Conservation (phyloP, 2,329 filamentous ascomycete species). For the Clonostachys solani region DNA sequence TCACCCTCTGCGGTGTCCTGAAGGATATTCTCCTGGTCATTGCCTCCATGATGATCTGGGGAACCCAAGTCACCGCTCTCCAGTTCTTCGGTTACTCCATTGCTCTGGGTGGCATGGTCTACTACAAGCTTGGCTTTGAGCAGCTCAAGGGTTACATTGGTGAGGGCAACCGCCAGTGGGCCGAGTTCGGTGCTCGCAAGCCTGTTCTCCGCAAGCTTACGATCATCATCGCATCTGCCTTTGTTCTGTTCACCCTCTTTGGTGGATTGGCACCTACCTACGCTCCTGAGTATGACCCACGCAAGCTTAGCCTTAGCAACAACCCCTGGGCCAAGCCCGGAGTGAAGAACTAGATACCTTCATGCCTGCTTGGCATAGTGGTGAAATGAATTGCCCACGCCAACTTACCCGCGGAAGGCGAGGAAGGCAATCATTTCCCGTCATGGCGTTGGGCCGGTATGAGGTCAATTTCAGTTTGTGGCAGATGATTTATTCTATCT, state of each 20-base stretch:
- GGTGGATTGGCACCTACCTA: constrained; percentile 61
- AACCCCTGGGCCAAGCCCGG: no score
- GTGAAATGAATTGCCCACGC: no score
- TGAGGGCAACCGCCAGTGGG: constrained; percentile 74
- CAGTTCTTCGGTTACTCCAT: constrained; percentile 84
- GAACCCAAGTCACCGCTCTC: constrained; percentile 66
- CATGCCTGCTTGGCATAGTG: no score
- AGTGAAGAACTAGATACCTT: no score
- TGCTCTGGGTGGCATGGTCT: constrained; percentile 69
- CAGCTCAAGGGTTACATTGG: constrained; percentile 76
- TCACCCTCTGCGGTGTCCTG: constrained; percentile 82
- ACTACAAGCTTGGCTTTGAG: constrained; percentile 83
- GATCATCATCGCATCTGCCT: constrained; percentile 58
- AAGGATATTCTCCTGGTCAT: constrained; percentile 83
- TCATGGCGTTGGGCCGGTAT: no score
- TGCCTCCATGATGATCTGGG: constrained; percentile 79
- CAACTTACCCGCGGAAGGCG: no score
- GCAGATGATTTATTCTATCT: constrained; percentile 8
- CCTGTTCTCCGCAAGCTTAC: constrained; percentile 76
- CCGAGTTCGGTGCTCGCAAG: constrained; percentile 75
- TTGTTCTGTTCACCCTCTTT: constrained; percentile 67
- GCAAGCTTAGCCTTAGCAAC: constrained; percentile 29
- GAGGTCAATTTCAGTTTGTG: constrained; percentile 6
- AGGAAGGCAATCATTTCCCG: no score
- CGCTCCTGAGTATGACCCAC: constrained; percentile 48